Evolutionary conservation across 2,329 filamentous ascomycete species (phyloP).

Genomic region (Talaromyces sp.): DNA sequence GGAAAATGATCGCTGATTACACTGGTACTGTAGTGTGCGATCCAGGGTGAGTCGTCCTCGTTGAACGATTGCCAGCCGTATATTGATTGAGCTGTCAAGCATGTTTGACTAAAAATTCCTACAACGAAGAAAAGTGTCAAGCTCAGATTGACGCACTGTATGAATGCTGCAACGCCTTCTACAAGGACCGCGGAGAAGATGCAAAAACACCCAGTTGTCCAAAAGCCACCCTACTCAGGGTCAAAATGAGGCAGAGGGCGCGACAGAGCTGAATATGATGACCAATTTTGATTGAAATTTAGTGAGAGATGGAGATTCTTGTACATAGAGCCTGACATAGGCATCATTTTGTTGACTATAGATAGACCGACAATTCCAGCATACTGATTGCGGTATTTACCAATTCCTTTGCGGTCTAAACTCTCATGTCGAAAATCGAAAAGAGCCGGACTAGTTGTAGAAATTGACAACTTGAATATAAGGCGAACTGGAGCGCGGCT

Average conservation of each 20-base stretch:
- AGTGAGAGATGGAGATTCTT: not conserved
- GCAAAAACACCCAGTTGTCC: conserved; percentile 81
- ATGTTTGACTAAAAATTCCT: conserved; percentile 80
- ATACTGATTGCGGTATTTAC: conserved; percentile 33
- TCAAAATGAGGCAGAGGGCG: conserved; percentile 78
- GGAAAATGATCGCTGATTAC: not conserved
- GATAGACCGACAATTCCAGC: not conserved
- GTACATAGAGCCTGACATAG: not conserved
- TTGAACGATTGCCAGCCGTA: conserved; percentile 3
- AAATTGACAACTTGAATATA: conserved; percentile 71
- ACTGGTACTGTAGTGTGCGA: conserved; percentile 67
- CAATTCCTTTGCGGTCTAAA: conserved; percentile 51
- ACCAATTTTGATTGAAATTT: not conserved
- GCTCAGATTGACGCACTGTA: conserved; percentile 78
- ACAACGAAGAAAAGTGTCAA: conserved; percentile 80
- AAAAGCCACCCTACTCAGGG: conserved; percentile 69
- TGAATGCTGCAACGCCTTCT: conserved; percentile 89
- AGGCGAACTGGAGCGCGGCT: conserved; percentile 97
- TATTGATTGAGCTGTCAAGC: conserved; percentile 47
- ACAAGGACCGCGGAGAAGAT: conserved; percentile 71
- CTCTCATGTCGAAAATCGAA: conserved; percentile 50
- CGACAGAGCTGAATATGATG: not conserved
- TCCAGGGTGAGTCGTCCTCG: conserved; percentile 65
- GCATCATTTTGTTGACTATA: not conserved
- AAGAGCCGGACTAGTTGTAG: conserved; percentile 65